Evolutionary conservation across 2,329 filamentous ascomycete genomes (phyloP).

Genomic region (Hymenoscyphus linearis): DNA sequence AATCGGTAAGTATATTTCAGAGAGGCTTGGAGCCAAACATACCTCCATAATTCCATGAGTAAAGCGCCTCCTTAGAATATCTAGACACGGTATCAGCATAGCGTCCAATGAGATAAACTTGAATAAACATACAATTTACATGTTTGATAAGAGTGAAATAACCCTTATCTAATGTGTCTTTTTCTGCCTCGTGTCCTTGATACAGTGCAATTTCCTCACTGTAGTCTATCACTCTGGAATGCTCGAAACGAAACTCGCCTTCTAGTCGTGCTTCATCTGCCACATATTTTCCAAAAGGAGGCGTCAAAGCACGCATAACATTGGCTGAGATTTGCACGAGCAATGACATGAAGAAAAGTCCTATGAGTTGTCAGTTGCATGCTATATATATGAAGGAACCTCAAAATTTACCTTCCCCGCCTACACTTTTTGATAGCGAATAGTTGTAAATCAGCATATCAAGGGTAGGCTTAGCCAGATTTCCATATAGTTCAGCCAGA

Average conservation of each 20-base stretch:
- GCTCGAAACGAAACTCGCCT: conserved; percentile 93
- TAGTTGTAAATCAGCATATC: conserved; percentile 98
- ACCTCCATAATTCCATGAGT: conserved; percentile 97
- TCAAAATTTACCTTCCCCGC: conserved; percentile 60
- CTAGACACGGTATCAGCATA: conserved; percentile 31
- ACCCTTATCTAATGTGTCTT: conserved; percentile 93
- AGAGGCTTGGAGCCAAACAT: conserved; percentile 1
- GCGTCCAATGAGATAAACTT: neutral
- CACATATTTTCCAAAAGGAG: conserved; percentile 95
- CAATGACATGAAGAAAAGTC: conserved; percentile 89
- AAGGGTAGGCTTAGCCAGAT: conserved; percentile 86
- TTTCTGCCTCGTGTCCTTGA: conserved; percentile 86
- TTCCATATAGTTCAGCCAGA: conserved; percentile 90
- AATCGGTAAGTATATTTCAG: neutral
- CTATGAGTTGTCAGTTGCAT: conserved; percentile 6
- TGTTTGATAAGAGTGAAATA: conserved; percentile 99
- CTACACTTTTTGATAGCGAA: conserved; percentile 88
- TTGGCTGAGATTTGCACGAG: conserved; percentile 87
- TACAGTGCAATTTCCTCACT: conserved; percentile 94
- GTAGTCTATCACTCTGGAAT: conserved; percentile 91
- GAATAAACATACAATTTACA: conserved; percentile 57
- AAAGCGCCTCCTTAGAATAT: conserved; percentile 81
- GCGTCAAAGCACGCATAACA: conserved; percentile 89
- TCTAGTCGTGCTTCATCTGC: conserved; percentile 92
- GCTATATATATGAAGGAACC: neutral